Base-by-base conservation (phyloP, 2,329 filamentous ascomycete species). In the Fusarium euwallaceae region DNA sequence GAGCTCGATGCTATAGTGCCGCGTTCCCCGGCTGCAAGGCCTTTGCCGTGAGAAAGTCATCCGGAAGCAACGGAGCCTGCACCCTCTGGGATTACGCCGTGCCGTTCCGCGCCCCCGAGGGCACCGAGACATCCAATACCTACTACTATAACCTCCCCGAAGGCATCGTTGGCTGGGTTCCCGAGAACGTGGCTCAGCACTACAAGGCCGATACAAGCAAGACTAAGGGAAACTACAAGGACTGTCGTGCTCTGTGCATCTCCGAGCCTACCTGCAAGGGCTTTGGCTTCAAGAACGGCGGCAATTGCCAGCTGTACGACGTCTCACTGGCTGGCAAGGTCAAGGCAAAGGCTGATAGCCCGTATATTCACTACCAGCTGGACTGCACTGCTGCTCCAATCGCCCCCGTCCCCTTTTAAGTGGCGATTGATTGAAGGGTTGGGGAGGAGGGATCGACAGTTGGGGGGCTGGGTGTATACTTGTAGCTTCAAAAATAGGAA, bases 221-320 rank as follows among this genome's bases (percentile, higher is more conserved):
- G 60, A 62, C 39, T 5, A 62, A 62, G 60, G 60, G 29, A 20
- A 62, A 62, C 43, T 62, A 64, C 45, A 41, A 51, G 24, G 61
- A 41, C n/a, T 64, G 61, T 4, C 48, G 61, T 6, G 45, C 22
- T 20, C 16, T 64, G 7, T 64, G 61, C 14, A 36, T 64, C 10
- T 45, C 45, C 4, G 61, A 64, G 12, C 51, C 34, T 11, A 17
- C 11, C 14, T 64, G 61, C 48, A 55, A 64, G 48, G 61, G 45
- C 22, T 64, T 64, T 10, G 61, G 61, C n/a, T 64, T 36, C 48
- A 64, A 64, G 61, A 36, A 22, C 4, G 22, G 24, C 7, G 48
- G 61, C 16, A 64, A 64, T 17, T 64, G 61, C 14, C 61, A 64
- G 48, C 61, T 64, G 20, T 64, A 64, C 17, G 61, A 64, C n/a